Evolutionary conservation across 805 yeast genomes (phyloP).

Genomic region (Kregervanrija delftensis): DNA sequence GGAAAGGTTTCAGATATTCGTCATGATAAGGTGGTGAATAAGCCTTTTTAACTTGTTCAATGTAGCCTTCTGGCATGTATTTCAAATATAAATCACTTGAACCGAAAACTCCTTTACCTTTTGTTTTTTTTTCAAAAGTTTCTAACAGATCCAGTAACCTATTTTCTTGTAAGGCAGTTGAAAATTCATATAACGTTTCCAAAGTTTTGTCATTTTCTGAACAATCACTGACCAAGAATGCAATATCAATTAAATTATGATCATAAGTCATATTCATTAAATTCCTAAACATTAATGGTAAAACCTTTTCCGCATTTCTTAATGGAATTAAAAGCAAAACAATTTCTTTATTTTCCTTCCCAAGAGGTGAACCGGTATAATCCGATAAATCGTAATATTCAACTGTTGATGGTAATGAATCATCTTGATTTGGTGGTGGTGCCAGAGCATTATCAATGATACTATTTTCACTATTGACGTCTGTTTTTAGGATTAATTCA

Average conservation of each 20-base stretch:
- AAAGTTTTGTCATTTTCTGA: conserved; percentile 59
- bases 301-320: conserved; percentile 68
- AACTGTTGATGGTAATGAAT: conserved; percentile 7
- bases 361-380: conserved; percentile 47
- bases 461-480: conserved; percentile 8
- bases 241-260: conserved; percentile 71
- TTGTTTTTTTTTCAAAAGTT: conserved; percentile 31
- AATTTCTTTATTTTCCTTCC: conserved; percentile 48
- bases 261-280: conserved; percentile 83
- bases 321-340: conserved; percentile 69
- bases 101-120: conserved; percentile 37
- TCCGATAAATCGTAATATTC: conserved; percentile 54
- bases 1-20: conserved; percentile 60
- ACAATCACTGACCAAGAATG: conserved; percentile 76
- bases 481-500: conserved; percentile 1
- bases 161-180: conserved; percentile 66
- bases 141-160: conserved; percentile 46
- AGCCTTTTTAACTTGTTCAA: conserved; percentile 48
- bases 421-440: conserved; percentile 10
- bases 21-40: conserved; percentile 62
- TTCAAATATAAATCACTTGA: conserved; percentile 56
- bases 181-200: conserved; percentile 56
- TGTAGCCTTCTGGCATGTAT: conserved; percentile 61
- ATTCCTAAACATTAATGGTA: conserved; percentile 79
- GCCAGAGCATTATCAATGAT: conserved; percentile 3